Evolutionary conservation across 2,329 filamentous ascomycete genomes (phyloP).

Genomic region (Trichoderma sp.): DNA sequence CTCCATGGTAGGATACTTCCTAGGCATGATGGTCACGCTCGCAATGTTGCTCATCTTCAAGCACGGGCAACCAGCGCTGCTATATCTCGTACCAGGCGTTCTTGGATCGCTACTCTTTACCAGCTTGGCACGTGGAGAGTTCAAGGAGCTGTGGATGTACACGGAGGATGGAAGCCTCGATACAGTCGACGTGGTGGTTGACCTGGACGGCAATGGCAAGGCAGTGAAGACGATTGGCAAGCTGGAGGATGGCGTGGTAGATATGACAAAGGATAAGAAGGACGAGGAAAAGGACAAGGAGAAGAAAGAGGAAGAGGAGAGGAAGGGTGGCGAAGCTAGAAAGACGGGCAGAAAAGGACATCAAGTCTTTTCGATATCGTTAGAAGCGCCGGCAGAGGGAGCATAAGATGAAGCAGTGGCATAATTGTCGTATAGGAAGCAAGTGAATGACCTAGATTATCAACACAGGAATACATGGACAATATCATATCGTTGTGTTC

Average conservation of each 20-base stretch:
- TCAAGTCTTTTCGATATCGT: conserved; percentile 39
- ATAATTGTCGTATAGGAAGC: neutral
- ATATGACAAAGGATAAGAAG: conserved; percentile 39
- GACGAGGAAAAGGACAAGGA: conserved; percentile 29
- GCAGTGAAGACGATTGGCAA: conserved; percentile 45
- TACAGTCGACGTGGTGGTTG: conserved; percentile 56
- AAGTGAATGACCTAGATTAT: neutral
- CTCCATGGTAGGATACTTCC: conserved; percentile 71
- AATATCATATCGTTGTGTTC: neutral
- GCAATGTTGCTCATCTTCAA: conserved; percentile 74
- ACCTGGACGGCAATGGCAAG: conserved; percentile 53
- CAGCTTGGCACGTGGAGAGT: conserved; percentile 69
- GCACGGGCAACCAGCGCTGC: conserved; percentile 83
- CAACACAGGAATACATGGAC: neutral
- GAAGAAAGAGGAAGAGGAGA: conserved; percentile 25
- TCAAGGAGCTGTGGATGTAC: conserved; percentile 76
- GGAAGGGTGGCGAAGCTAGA: conserved; percentile 25
- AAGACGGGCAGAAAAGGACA: conserved; percentile 30
- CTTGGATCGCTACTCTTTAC: conserved; percentile 74
- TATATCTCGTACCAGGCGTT: conserved; percentile 90
- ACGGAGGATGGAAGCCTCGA: conserved; percentile 69
- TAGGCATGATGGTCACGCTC: conserved; percentile 77
- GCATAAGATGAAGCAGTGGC: conserved; percentile 21
- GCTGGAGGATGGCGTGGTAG: conserved; percentile 42
- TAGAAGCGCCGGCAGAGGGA: conserved; percentile 35